Percentiles rank a stretch among this genome's conserved stretches.
Evolutionary conservation across 192 early-diverging fungal genomes (phyloP).

Genomic region (Fimicolochytrium jonesii): DNA sequence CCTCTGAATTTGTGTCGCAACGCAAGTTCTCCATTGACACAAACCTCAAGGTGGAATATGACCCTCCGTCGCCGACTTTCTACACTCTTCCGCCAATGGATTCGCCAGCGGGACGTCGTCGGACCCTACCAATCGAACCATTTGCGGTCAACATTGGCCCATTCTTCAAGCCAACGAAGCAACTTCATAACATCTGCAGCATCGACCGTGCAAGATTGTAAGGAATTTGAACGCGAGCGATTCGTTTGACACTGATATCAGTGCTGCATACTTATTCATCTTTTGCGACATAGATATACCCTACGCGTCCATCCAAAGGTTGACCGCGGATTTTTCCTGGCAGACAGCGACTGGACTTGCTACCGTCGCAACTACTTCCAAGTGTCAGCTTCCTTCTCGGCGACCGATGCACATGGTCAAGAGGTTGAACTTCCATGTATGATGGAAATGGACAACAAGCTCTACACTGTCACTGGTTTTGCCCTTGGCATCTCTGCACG

Average conservation of each 20-base stretch:
- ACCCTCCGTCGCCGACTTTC: conserved; percentile 2
- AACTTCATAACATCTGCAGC: conserved; percentile 60
- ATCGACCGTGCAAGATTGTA: conserved; percentile 43
- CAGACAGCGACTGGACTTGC: conserved; percentile 91
- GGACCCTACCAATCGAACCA: conserved; percentile 9
- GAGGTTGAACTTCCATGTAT: conserved; percentile 61
- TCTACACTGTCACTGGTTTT: conserved; percentile 63
- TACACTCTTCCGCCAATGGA: conserved; percentile 14
- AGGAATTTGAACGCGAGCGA: too few species aligned
- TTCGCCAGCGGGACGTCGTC: conserved; percentile 18
- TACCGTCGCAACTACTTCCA: conserved; percentile 98
- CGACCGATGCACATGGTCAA: conserved; percentile 24
- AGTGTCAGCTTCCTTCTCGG: conserved; percentile 67
- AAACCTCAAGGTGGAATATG: neutral
- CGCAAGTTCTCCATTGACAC: conserved; percentile 23
- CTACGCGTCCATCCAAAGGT: conserved; percentile 69
- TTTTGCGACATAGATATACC: conserved; percentile 40
- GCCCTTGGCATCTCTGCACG: conserved; percentile 71
- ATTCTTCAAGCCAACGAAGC: conserved; percentile 65
- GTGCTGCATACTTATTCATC: neutral
- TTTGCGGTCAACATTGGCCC: conserved; percentile 44
- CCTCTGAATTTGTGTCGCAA: too few species aligned
- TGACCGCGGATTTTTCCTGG: conserved; percentile 93
- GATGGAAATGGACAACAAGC: conserved; percentile 49
- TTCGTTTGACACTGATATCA: too few species aligned